phyloP scores from a whole-genome alignment of 2,329 filamentous ascomycete genomes.

The Gnomoniopsis sp. region DNA sequence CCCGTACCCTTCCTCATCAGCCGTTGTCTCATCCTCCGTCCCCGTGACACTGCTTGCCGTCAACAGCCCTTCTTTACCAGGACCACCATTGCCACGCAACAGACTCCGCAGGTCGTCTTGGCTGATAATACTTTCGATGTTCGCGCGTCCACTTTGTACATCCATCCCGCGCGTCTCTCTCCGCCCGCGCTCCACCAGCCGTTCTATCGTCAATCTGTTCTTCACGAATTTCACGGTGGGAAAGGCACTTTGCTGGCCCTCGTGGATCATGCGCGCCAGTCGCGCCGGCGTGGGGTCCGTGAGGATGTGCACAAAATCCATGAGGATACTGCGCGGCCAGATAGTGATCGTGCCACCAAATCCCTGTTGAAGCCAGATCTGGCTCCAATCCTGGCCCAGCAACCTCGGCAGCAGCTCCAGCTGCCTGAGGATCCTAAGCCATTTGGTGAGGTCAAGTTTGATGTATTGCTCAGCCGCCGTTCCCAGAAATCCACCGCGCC shows the following conservation, averaged over 20 bases:
- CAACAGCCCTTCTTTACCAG: neutral
- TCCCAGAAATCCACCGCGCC: slow-evolving; percentile 93
- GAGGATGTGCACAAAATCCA: slow-evolving; percentile 83
- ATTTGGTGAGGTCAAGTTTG: slow-evolving; percentile 95
- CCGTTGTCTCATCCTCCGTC: slow-evolving; percentile 18
- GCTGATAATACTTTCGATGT: slow-evolving; percentile 58
- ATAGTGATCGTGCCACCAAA: slow-evolving; percentile 95
- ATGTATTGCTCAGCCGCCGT: slow-evolving; percentile 91
- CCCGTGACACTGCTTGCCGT: slow-evolving; percentile 11
- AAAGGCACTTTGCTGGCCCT: slow-evolving; percentile 84
- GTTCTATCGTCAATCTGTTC: slow-evolving; percentile 83
- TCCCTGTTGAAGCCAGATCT: slow-evolving; percentile 84
- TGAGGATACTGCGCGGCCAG: slow-evolving; percentile 78
- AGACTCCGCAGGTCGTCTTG: slow-evolving; percentile 51
- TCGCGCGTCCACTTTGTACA: slow-evolving; percentile 33
- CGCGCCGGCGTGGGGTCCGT: slow-evolving; percentile 74
- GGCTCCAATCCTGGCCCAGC: slow-evolving; percentile 92
- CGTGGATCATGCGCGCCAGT: slow-evolving; percentile 83
- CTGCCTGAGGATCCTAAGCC: slow-evolving; percentile 91
- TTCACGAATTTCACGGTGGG: slow-evolving; percentile 88
- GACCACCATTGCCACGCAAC: slow-evolving; percentile 25
- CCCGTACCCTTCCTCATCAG: slow-evolving; percentile 8
- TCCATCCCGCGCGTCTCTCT: slow-evolving; percentile 47
- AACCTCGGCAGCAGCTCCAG: slow-evolving; percentile 87
- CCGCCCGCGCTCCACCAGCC: slow-evolving; percentile 58